These are phyloP conservation scores for Fusarium secorum DNA, from an alignment of 2,329 filamentous ascomycete genomes.

Conservation along the genomic window DNA sequence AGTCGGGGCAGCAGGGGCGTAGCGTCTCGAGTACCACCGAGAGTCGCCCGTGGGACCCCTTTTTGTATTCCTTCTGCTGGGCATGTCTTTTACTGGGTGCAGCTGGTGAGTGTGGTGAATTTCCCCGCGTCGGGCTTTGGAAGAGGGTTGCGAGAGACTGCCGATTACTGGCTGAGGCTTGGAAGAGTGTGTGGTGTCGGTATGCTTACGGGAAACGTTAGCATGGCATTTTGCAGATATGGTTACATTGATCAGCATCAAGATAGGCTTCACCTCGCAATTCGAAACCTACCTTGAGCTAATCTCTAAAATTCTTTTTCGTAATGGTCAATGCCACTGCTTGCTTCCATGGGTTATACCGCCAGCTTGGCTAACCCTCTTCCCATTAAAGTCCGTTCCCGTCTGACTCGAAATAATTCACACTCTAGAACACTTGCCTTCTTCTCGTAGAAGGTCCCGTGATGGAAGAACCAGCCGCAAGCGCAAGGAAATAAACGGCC, in stretches of 20 bases:
- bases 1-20: conserved; percentile 32
- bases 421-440: conserved; percentile 13
- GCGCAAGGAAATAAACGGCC: conserved; percentile 35
- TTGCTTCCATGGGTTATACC: not conserved
- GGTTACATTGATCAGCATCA: not conserved
- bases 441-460: conserved; percentile 2
- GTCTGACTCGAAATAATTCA: not conserved
- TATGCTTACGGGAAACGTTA: not conserved
- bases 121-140: conserved; percentile 32
- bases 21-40: conserved; percentile 48
- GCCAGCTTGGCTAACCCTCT: conserved; percentile 9
- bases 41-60: conserved; percentile 40
- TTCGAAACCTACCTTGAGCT: not conserved
- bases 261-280: not conserved
- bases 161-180: not conserved
- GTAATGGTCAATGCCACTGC: not conserved
- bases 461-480: not conserved
- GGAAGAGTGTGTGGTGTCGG: not conserved
- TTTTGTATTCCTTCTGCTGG: not conserved
- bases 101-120: not conserved
- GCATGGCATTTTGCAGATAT: not conserved
- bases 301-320: not conserved
- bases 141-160: conserved; percentile 10
- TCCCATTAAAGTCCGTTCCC: conserved; percentile 1
- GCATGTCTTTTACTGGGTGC: not conserved